Evolutionary conservation across 257 asterid species (phyloP), one percentile per base, ranked within the genome.

Genomic region (Marsdenia floribunda): DNA sequence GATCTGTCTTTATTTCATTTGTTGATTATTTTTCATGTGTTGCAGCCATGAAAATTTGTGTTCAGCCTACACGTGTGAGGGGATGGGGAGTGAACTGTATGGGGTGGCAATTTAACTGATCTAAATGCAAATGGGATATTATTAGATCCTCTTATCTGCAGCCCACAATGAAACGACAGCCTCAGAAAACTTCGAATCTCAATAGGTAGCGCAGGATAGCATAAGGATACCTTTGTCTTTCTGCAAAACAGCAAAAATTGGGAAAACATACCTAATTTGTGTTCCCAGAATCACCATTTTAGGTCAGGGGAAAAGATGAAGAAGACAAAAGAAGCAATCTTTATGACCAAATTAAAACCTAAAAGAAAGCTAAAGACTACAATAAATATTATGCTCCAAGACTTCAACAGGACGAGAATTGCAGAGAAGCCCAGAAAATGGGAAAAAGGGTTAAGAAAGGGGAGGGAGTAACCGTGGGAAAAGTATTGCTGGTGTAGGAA

Each of bases 401-500:
- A 54, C 3, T n/a, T 7, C n/a, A 14, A 15, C 18, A 22, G 18
- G 33, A 59, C 38, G 11, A 59, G 26, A 58, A 24, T 24, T 59
- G 3, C 18, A 59, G 14, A 59, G 65, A 24, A 59, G 38, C 38
- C 37, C 38, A 3, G 18, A 59, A 24, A 59, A 11, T 9, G 26
- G 16, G 11, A 5, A n/a, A 24, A 59, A 9, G 18, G 21, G 63
- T 57, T n/a, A 57, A 2, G 24, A 3, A n/a, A 24, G 24, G 11
- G 18, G 22, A 59, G 6, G 6, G 65, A 10, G 18, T 24, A 18
- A 59, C 65, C 65, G 38, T 59, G 18, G 65, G 65, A 11, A 59
- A 59, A 59, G 65, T 65, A 47, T 65, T 65, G 44, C 49, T 65
- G 44, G 44, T 65, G 70, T 65, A 38, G 70, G 49, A 65, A 65